Evolutionary conservation across 106 monocot species (phyloP).

Genomic region (Vanilla planifolia): DNA sequence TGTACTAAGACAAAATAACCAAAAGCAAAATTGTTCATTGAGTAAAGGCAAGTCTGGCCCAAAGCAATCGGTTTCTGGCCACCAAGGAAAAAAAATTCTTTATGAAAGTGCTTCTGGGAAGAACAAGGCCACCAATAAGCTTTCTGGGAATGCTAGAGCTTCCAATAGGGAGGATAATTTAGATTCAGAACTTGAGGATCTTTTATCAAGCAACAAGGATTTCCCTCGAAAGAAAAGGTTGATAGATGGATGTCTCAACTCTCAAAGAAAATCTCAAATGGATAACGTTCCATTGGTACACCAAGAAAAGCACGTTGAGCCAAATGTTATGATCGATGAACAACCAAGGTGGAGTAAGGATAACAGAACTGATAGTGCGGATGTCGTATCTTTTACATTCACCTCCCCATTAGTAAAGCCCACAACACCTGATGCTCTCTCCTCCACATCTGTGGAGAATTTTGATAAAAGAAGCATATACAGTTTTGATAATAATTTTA

Average conservation of each 20-base stretch:
- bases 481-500: conserved; percentile 12
- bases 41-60: conserved; percentile 36
- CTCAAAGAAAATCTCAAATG: conserved; percentile 12
- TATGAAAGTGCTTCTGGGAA: conserved; percentile 28
- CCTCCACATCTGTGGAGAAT: conserved; percentile 20
- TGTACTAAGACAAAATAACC: conserved; percentile 75
- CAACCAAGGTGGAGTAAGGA: conserved; percentile 22
- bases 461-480: conserved; percentile 19
- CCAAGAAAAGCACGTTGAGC: conserved; percentile 20
- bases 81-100: conserved; percentile 32
- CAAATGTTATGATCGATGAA: conserved; percentile 41
- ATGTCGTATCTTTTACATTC: conserved; percentile 72
- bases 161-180: conserved; percentile 18
- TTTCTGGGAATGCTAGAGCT: conserved; percentile 25
- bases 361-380: conserved; percentile 28
- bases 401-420: conserved; percentile 51
- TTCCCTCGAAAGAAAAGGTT: conserved; percentile 62
- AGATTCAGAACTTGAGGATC: conserved; percentile 23
- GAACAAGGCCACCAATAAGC: conserved; percentile 28
- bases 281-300: conserved; percentile 17
- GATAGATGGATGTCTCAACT: conserved; percentile 23
- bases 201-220: conserved; percentile 33
- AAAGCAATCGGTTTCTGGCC: conserved; percentile 26
- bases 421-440: conserved; percentile 2
- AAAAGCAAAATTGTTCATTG: conserved; percentile 55